Conservation (phyloP, 2,329 filamentous ascomycete species). For the Fusarium fracticaudum region DNA sequence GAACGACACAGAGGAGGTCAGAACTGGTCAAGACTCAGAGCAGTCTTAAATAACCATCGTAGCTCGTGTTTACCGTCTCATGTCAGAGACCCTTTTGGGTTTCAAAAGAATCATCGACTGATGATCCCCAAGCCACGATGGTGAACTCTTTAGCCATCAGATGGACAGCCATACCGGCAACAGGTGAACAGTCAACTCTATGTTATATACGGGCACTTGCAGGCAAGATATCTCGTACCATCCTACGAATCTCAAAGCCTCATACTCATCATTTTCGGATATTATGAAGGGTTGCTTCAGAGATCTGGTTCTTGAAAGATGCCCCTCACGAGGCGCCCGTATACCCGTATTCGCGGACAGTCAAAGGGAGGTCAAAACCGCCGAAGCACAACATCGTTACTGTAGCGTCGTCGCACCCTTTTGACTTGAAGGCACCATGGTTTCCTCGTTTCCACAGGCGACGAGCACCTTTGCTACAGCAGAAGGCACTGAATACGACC, state of each 20-base stretch:
- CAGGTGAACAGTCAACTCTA: neutral
- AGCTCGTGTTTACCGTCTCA: neutral
- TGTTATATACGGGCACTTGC: neutral
- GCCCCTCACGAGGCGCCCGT: constrained; percentile 14
- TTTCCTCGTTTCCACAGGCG: neutral
- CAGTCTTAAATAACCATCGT: constrained; percentile 14
- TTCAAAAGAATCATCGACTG: constrained; percentile 6
- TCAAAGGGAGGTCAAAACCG: neutral
- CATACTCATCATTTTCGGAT: neutral
- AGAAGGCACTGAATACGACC: neutral
- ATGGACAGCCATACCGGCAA: neutral
- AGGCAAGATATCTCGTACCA: neutral
- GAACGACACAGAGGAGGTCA: neutral
- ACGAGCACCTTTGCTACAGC: constrained; percentile 4
- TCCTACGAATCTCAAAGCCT: neutral
- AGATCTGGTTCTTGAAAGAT: neutral
- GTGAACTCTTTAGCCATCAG: neutral
- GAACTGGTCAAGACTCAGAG: neutral
- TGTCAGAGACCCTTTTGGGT: neutral
- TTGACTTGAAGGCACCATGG: neutral
- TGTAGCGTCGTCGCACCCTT: neutral
- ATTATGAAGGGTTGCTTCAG: neutral
- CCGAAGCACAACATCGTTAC: neutral
- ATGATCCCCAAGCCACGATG: neutral
- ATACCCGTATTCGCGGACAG: neutral